Evolutionary conservation across 257 asterid species (phyloP).

Genomic region (Solanum verrucosum): DNA sequence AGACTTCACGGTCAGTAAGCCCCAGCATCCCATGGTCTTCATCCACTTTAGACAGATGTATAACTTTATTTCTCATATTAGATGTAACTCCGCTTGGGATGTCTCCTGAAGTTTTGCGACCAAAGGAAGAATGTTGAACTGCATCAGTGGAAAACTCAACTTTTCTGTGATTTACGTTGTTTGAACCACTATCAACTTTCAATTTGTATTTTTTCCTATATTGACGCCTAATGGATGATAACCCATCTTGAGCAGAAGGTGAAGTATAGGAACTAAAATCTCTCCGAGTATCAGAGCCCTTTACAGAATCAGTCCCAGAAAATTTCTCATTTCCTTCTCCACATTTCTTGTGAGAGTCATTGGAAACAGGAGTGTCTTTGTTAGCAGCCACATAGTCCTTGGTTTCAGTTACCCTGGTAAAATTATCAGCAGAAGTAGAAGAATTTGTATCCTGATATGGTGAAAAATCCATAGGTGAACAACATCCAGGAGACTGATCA

Average conservation of each 20-base stretch:
- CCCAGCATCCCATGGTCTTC: constrained; percentile 30
- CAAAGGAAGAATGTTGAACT: constrained; percentile 7
- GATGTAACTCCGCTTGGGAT: constrained; percentile 6
- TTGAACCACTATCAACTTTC: constrained; percentile 41
- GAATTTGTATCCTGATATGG: constrained; percentile 42
- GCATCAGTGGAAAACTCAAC: constrained; percentile 6
- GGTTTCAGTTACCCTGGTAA: constrained; percentile 13
- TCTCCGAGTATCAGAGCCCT: constrained; percentile 18
- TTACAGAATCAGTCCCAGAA: constrained; percentile 16
- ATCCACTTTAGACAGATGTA: constrained; percentile 6
- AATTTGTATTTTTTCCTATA: constrained; percentile 72
- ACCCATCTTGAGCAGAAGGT: constrained; percentile 43
- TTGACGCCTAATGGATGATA: constrained; percentile 49
- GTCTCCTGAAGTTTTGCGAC: constrained; percentile 6
- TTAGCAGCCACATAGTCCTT: constrained; percentile 14
- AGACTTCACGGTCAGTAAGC: constrained; percentile 29
- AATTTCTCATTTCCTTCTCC: constrained; percentile 12
- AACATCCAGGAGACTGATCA: constrained; percentile 42
- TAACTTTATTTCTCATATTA: not conserved
- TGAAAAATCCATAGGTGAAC: constrained; percentile 95
- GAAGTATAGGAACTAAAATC: constrained; percentile 22
- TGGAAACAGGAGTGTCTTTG: not conserved
- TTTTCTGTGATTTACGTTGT: constrained; percentile 16
- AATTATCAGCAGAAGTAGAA: constrained; percentile 15
- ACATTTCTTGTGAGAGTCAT: constrained; percentile 4